These are phyloP conservation scores for Davidsoniella australis DNA, from an alignment of 2,329 filamentous ascomycete genomes.

Conservation along the genomic window DNA sequence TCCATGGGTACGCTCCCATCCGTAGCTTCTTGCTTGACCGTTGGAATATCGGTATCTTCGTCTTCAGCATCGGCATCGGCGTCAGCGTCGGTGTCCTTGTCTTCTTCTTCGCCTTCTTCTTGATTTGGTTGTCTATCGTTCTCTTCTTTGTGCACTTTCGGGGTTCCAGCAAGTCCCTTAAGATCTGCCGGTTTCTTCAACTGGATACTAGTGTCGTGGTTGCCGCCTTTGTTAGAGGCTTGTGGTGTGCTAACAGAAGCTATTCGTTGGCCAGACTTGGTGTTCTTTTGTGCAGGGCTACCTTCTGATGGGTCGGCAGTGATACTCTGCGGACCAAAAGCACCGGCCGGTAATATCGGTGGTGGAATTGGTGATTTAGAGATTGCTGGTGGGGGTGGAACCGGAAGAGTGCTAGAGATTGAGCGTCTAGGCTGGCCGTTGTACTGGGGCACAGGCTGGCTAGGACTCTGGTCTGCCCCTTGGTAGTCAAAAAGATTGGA, in stretches of 20 bases:
- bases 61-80: slow-evolving; percentile 3
- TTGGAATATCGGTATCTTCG: neutral
- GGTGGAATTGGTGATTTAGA: slow-evolving; percentile 1
- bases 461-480: slow-evolving; percentile 1
- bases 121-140: neutral
- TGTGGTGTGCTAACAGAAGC: slow-evolving; percentile 11
- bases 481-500: slow-evolving; percentile 12
- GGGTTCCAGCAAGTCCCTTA: slow-evolving; percentile 21
- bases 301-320: neutral
- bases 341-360: neutral
- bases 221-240: slow-evolving; percentile 19
- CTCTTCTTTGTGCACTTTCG: slow-evolving; percentile 4
- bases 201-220: slow-evolving; percentile 32
- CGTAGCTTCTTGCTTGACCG: neutral
- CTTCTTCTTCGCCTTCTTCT: neutral
- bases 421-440: slow-evolving; percentile 7
- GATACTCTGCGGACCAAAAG: neutral
- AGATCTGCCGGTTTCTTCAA: slow-evolving; percentile 25
- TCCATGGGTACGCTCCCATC: too few relatives aligned
- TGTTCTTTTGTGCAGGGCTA: slow-evolving; percentile 1
- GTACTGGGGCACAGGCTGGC: neutral
- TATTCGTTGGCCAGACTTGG: slow-evolving; percentile 8
- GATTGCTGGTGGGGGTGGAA: slow-evolving; percentile 12
- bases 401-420: slow-evolving; percentile 11
- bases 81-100: slow-evolving; percentile 1